A percentile compares a stretch with the other conserved stretches of the same genome.
phyloP scores from a whole-genome alignment of 305 asterid species.

The Fraxinus ornus region DNA sequence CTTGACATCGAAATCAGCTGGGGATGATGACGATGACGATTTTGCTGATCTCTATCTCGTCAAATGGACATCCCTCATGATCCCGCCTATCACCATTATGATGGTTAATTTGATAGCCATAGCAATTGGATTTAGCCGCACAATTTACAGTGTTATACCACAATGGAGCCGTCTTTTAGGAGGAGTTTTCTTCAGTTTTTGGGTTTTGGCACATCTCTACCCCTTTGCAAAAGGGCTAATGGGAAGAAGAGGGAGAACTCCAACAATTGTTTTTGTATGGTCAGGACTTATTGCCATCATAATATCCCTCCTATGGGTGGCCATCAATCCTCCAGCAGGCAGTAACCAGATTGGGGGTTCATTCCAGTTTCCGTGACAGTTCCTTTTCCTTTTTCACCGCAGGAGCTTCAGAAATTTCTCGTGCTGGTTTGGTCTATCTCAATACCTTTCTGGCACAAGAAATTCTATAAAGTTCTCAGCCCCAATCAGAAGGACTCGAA shows the following conservation, averaged over 20 bases:
- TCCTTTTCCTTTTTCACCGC: neutral
- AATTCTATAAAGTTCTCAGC: neutral
- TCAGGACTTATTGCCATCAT: conserved; percentile 70
- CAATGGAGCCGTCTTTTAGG: conserved; percentile 75
- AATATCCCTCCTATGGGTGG: conserved; percentile 73
- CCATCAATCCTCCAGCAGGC: conserved; percentile 64
- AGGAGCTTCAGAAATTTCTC: neutral
- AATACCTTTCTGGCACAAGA: neutral
- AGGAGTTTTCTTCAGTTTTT: conserved; percentile 69
- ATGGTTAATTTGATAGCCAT: conserved; percentile 69
- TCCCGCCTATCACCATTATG: conserved; percentile 67
- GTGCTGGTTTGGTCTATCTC: neutral
- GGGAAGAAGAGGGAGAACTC: conserved; percentile 71
- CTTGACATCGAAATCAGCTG: conserved; percentile 61
- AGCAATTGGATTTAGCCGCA: conserved; percentile 63
- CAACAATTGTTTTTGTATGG: conserved; percentile 71
- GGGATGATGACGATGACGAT: conserved; percentile 64
- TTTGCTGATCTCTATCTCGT: conserved; percentile 62
- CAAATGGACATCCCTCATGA: conserved; percentile 73
- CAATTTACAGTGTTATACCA: conserved; percentile 60
- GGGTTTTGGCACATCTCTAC: conserved; percentile 77
- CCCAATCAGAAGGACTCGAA: neutral
- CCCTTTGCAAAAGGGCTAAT: conserved; percentile 74
- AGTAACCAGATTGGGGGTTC: conserved; percentile 62
- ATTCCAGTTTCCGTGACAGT: conserved; percentile 55